These are phyloP conservation scores for Trichoderma breve DNA, from an alignment of 2,329 filamentous ascomycete genomes.

Conservation along the genomic window DNA sequence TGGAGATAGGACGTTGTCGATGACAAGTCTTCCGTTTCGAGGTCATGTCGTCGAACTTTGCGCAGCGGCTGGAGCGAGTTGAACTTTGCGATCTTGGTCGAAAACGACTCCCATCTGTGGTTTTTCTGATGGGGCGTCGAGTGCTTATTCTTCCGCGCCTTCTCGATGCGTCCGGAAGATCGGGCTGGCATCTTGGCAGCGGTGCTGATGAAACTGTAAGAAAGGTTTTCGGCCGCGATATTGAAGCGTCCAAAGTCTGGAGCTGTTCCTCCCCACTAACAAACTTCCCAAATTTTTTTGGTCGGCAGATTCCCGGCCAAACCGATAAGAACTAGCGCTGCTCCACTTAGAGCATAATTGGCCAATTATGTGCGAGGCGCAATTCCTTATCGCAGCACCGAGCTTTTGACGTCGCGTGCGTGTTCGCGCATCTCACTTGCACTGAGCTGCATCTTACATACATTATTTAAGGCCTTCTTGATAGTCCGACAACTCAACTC, in stretches of 20 bases:
- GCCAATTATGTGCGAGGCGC: slow-evolving; percentile 36
- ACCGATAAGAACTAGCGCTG: slow-evolving; percentile 34
- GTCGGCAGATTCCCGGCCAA: slow-evolving; percentile 35
- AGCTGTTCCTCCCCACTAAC: slow-evolving; percentile 33
- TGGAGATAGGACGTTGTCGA: slow-evolving; percentile 84
- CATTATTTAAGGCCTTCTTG: neutral
- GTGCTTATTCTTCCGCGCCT: slow-evolving; percentile 67
- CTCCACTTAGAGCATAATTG: slow-evolving; percentile 8
- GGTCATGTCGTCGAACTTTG: slow-evolving; percentile 78
- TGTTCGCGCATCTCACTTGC: slow-evolving; percentile 14
- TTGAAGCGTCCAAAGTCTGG: slow-evolving; percentile 23
- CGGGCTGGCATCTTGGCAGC: slow-evolving; percentile 57
- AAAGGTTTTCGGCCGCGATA: slow-evolving; percentile 26
- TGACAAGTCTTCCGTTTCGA: slow-evolving; percentile 74
- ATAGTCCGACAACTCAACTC: neutral
- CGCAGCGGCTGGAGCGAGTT: slow-evolving; percentile 89
- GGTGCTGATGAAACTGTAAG: slow-evolving; percentile 25
- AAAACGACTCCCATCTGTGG: slow-evolving; percentile 90
- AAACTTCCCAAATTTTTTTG: slow-evolving; percentile 34
- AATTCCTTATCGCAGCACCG: slow-evolving; percentile 32
- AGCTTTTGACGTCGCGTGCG: slow-evolving; percentile 15
- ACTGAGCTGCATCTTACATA: slow-evolving; percentile 15
- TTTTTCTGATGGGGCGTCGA: slow-evolving; percentile 75
- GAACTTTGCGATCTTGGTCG: slow-evolving; percentile 82
- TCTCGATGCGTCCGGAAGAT: slow-evolving; percentile 65